These are phyloP conservation scores for Penstemon davidsonii DNA, from an alignment of 257 asterid species.

Conservation along the genomic window DNA sequence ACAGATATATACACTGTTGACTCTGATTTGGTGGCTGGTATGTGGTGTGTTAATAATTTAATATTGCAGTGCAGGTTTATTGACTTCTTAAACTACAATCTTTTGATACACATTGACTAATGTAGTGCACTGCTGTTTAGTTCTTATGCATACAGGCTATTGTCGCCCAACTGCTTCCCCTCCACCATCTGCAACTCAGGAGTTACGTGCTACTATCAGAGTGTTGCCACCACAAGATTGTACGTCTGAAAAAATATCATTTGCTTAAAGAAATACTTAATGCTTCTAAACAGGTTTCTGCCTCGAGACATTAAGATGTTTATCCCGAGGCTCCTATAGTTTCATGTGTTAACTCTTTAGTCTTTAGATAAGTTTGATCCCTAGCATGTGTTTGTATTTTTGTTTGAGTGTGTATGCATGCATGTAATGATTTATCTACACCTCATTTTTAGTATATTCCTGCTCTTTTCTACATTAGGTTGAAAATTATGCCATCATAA, in stretches of 20 bases:
- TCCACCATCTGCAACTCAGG: conserved; percentile 84
- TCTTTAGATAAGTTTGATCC: neutral
- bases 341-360: neutral
- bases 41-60: conserved; percentile 18
- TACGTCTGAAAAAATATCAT: conserved; percentile 38
- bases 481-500: neutral
- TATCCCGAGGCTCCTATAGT: conserved; percentile 6
- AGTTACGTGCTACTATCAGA: conserved; percentile 82
- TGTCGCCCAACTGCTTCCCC: conserved; percentile 93
- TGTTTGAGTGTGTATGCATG: neutral
- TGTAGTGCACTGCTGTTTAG: conserved; percentile 47
- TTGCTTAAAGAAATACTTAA: conserved; percentile 21
- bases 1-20: conserved; percentile 95
- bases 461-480: neutral
- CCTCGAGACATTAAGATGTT: conserved; percentile 6
- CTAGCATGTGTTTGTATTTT: neutral
- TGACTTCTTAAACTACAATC: neutral
- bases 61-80: conserved; percentile 18
- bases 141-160: conserved; percentile 97
- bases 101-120: conserved; percentile 34
- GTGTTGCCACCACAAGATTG: conserved; percentile 95
- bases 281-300: conserved; percentile 20
- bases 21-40: conserved; percentile 99
- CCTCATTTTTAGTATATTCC: neutral
- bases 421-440: neutral